A percentile compares a stretch with the other conserved stretches of the same genome.
These are phyloP conservation scores for Herpetospermum pedunculosum DNA, from an alignment of 306 rosid species.

Conservation along the genomic window DNA sequence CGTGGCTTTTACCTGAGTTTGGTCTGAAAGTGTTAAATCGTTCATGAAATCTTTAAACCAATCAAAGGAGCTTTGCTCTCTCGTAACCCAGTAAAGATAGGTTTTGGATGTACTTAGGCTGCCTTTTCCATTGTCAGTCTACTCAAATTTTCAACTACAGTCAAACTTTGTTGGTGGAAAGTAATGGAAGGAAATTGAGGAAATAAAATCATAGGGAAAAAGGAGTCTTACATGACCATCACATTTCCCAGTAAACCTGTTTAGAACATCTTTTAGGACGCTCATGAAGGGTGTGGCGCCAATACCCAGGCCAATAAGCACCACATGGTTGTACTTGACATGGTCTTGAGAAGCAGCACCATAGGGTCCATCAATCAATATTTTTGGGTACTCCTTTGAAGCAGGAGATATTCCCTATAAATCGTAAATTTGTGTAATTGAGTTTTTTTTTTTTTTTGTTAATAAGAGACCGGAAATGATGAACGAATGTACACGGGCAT, in stretches of 20 bases:
- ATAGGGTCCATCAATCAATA: constrained; percentile 81
- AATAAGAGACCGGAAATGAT: no score
- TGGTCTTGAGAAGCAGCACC: constrained; percentile 88
- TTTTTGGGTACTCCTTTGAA: constrained; percentile 38
- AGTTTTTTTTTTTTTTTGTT: no score
- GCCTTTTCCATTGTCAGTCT: constrained; percentile 42
- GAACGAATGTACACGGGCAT: no score
- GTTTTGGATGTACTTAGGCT: constrained; percentile 49
- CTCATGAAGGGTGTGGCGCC: constrained; percentile 92
- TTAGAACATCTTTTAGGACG: constrained; percentile 65
- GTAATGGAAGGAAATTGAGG: constrained; percentile 9
- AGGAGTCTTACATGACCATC: constrained; percentile 7
- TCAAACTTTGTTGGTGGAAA: constrained; percentile 17
- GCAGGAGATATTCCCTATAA: constrained; percentile 38
- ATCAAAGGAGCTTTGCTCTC: constrained; percentile 82
- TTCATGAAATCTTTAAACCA: constrained; percentile 81
- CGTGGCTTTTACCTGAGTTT: constrained; percentile 39
- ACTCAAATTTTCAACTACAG: constrained; percentile 4
- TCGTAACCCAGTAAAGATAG: constrained; percentile 77
- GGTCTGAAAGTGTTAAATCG: constrained; percentile 39
- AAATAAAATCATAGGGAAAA: not conserved
- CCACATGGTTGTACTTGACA: constrained; percentile 56
- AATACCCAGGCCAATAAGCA: constrained; percentile 79
- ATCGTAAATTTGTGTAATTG: not conserved
- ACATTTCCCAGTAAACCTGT: constrained; percentile 1